Conservation (phyloP, 176 grass and related monocot genomes). For the Lolium rigidum region DNA sequence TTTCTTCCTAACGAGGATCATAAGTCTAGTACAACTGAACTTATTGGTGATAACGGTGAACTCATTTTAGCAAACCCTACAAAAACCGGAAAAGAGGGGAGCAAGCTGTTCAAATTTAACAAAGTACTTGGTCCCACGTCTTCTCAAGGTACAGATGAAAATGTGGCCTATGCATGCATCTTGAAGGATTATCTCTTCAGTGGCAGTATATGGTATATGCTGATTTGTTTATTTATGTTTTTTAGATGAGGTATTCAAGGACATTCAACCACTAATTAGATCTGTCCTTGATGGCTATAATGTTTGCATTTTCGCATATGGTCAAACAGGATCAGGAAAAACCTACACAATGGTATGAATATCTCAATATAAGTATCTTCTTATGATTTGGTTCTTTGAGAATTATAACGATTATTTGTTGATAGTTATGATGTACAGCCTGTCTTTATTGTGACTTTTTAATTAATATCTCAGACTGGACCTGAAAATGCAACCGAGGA, state of each 20-base stretch:
- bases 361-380: constrained; percentile 14
- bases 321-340: constrained; percentile 99
- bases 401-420: background rate
- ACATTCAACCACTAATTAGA: constrained; percentile 80
- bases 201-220: background rate
- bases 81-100: constrained; percentile 69
- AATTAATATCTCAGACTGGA: constrained; percentile 61
- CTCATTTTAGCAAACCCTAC: constrained; percentile 65
- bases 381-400: background rate
- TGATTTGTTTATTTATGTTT: constrained; percentile 23
- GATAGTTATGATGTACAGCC: background rate
- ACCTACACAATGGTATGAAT: constrained; percentile 93
- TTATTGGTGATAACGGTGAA: constrained; percentile 68
- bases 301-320: constrained; percentile 97
- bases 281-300: constrained; percentile 97
- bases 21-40: constrained; percentile 54
- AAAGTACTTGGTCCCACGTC: constrained; percentile 68
- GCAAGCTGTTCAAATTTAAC: constrained; percentile 82
- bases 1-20: constrained; percentile 75
- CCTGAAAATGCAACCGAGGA: constrained; percentile 67
- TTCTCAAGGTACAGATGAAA: constrained; percentile 71
- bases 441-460: constrained; percentile 18
- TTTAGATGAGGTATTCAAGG: constrained; percentile 84
- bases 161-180: background rate
- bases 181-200: constrained; percentile 29